Percentiles rank a stretch among this genome's conserved stretches.
Evolutionary conservation across 352 stramenopile genomes (phyloP).

Genomic region (Phytophthora ohioensis): DNA sequence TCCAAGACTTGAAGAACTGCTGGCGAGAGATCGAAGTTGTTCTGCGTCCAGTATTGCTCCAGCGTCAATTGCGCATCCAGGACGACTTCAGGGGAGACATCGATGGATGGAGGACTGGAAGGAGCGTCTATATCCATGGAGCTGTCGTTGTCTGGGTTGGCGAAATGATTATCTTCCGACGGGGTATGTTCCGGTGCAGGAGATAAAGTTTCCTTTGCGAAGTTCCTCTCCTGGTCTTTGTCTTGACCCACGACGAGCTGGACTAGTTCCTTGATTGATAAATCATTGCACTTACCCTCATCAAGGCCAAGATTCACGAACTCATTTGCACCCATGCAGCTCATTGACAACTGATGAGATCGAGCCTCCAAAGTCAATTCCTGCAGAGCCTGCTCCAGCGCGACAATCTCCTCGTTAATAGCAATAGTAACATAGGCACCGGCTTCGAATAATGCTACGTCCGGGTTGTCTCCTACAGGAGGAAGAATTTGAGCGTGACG

Average conservation of each 20-base stretch:
- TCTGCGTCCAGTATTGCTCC: constrained; percentile 32
- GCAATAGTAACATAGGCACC: neutral
- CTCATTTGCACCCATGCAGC: constrained; percentile 8
- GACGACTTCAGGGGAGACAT: constrained; percentile 2
- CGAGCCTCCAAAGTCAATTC: constrained; percentile 3
- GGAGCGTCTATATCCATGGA: neutral
- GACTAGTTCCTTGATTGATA: constrained; percentile 26
- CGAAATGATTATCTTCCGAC: neutral
- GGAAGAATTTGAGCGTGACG: constrained; percentile 24
- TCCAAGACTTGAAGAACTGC: constrained; percentile 22
- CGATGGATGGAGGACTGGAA: neutral
- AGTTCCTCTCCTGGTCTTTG: neutral
- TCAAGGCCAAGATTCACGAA: constrained; percentile 3
- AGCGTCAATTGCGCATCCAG: constrained; percentile 23
- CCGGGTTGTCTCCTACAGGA: neutral
- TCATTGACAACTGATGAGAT: neutral
- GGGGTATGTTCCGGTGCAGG: neutral
- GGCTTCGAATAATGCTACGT: neutral
- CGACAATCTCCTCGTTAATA: constrained; percentile 1
- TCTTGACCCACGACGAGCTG: constrained; percentile 12
- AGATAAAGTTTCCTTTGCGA: neutral
- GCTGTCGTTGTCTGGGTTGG: neutral
- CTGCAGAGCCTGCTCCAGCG: constrained; percentile 15
- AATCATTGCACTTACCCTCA: neutral
- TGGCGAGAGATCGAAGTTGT: constrained; percentile 15